These are phyloP conservation scores for Plasmodium vivax DNA, from an alignment of 169 alveolate genomes.

Conservation along the genomic window DNA sequence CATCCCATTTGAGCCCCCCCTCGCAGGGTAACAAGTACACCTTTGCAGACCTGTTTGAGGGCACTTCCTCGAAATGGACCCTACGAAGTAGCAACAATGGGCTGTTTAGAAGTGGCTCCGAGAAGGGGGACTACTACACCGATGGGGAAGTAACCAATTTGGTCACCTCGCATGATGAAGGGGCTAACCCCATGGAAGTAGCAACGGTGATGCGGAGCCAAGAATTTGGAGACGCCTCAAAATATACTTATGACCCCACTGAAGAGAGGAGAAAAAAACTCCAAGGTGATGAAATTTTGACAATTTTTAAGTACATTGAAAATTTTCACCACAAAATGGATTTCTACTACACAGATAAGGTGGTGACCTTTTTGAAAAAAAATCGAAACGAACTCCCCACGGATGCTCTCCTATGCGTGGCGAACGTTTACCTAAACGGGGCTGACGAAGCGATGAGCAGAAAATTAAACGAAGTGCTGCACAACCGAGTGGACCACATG, in stretches of 20 bases:
- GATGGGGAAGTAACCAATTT: not conserved
- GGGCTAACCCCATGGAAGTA: not conserved
- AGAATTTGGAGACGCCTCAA: not conserved
- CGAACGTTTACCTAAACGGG: constrained; percentile 33
- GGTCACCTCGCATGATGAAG: not conserved
- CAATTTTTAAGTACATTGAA: constrained; percentile 65
- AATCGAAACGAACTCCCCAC: constrained; percentile 24
- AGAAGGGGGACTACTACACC: not conserved
- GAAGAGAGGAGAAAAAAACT: not conserved
- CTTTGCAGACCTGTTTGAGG: constrained; percentile 5
- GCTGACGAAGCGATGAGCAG: constrained; percentile 1
- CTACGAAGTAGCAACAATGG: not conserved
- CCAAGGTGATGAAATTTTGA: constrained; percentile 16
- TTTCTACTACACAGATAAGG: constrained; percentile 29
- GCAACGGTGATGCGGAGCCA: not conserved
- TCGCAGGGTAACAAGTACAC: not conserved
- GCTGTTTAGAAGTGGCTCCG: not conserved
- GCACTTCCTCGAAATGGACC: not conserved
- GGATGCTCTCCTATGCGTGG: constrained; percentile 26
- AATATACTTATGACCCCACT: not conserved
- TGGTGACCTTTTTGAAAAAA: constrained; percentile 19
- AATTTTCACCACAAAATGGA: constrained; percentile 55
- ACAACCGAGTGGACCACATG: constrained; percentile 43
- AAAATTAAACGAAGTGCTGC: not conserved
- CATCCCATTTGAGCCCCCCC: not conserved